These are phyloP conservation scores for Globisporangium mamillatum DNA, from an alignment of 352 stramenopile species.

Conservation along the genomic window DNA sequence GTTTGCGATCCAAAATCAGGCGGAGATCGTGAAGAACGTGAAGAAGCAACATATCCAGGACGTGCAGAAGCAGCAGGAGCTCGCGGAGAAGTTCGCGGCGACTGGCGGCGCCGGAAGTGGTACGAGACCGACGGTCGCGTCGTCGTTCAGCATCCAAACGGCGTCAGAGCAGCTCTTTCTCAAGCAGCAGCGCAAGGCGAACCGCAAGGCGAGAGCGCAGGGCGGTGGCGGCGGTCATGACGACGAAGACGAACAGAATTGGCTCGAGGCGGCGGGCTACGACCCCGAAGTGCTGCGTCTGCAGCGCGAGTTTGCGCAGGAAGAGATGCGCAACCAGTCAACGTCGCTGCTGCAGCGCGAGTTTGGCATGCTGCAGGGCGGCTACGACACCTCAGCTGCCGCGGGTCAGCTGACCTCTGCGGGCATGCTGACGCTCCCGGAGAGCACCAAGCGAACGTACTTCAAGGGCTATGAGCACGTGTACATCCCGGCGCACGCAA, in stretches of 20 bases:
- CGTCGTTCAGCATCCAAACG: slow-evolving; percentile 67
- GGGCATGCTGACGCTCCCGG: slow-evolving; percentile 47
- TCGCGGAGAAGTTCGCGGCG: slow-evolving; percentile 21
- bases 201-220: slow-evolving; percentile 30
- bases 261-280: slow-evolving; percentile 75
- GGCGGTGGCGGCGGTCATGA: slow-evolving; percentile 13
- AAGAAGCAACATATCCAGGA: slow-evolving; percentile 45
- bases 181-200: slow-evolving; percentile 56
- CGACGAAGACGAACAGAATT: slow-evolving; percentile 49
- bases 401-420: slow-evolving; percentile 65
- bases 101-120: background rate
- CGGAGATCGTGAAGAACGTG: slow-evolving; percentile 26
- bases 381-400: slow-evolving; percentile 63
- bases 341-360: slow-evolving; percentile 73
- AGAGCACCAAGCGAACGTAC: slow-evolving; percentile 68
- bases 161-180: slow-evolving; percentile 55
- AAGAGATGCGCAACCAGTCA: slow-evolving; percentile 55
- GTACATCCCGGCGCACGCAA: slow-evolving; percentile 69
- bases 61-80: slow-evolving; percentile 38
- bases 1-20: slow-evolving; percentile 60
- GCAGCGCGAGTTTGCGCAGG: slow-evolving; percentile 66
- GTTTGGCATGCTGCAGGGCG: slow-evolving; percentile 66
- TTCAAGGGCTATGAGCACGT: slow-evolving; percentile 85
- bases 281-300: slow-evolving; percentile 74
- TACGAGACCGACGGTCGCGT: slow-evolving; percentile 25